phyloP scores from a whole-genome alignment of 345 rosid species.

The Dovyalis caffra region DNA sequence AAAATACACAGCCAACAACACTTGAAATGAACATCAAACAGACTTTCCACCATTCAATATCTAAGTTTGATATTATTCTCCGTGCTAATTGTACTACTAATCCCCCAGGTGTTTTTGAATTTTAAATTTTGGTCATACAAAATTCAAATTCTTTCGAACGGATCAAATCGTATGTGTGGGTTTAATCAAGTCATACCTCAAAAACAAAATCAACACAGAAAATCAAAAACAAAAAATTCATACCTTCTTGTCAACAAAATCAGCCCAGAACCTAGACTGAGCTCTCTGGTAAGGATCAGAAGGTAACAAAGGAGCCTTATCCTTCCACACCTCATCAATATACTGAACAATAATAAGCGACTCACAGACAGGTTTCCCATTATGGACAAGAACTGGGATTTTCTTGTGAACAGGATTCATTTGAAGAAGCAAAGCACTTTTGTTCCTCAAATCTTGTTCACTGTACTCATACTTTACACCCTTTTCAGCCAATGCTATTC shows the following conservation, averaged over 20 bases:
- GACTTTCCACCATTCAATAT: too few species aligned
- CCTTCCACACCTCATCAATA: background rate
- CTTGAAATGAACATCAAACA: too few species aligned
- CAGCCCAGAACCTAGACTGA: background rate
- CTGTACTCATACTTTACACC: background rate
- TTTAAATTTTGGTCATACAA: too few species aligned
- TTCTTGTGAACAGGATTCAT: background rate
- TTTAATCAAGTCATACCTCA: too few species aligned
- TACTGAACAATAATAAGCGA: background rate
- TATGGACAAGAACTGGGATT: background rate
- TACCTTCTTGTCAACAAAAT: background rate
- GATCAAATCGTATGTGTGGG: too few species aligned
- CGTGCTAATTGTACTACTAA: too few species aligned
- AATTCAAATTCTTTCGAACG: too few species aligned
- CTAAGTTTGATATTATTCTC: too few species aligned
- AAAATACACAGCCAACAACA: too few species aligned
- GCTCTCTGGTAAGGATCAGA: background rate
- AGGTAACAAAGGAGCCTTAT: background rate
- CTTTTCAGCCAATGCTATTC: constrained; percentile 1
- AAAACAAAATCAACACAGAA: too few species aligned
- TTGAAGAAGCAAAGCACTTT: background rate
- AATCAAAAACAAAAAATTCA: background rate
- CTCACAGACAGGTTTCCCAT: background rate
- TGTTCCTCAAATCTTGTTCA: background rate
- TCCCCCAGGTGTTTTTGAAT: too few species aligned